A percentile compares a stretch with the other conserved stretches of the same genome.
phyloP scores from a whole-genome alignment of 108 stramenopile genomes.

The Discostella pseudostelligera region DNA sequence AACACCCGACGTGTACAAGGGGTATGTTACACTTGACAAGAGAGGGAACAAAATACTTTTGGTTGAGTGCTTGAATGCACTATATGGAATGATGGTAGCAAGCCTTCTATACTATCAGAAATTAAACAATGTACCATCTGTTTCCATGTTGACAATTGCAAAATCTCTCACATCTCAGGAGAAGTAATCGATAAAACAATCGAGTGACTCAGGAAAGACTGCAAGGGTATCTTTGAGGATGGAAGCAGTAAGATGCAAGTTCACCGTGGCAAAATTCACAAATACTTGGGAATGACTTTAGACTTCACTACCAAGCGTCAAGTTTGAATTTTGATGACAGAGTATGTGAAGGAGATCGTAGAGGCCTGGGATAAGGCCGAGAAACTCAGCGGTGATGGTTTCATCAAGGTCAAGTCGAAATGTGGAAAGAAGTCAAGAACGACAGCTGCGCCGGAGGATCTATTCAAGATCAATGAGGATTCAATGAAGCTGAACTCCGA shows the following conservation, averaged over 20 bases:
- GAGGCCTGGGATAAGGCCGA: not conserved
- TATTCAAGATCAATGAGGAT: slow-evolving; percentile 1
- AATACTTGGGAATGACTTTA: too few species aligned
- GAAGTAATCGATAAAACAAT: not conserved
- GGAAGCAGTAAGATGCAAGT: slow-evolving; percentile 1
- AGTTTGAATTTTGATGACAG: not conserved
- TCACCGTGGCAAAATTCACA: not conserved
- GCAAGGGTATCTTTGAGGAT: slow-evolving; percentile 1
- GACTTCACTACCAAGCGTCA: too few species aligned
- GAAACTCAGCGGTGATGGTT: slow-evolving; percentile 3
- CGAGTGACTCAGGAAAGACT: too few species aligned
- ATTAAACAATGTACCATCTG: not conserved
- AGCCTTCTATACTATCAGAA: slow-evolving; percentile 4
- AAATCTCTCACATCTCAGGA: too few species aligned
- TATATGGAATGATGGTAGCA: not conserved
- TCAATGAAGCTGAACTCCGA: not conserved
- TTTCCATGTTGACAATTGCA: too few species aligned
- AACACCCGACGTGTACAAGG: not conserved
- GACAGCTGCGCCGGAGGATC: not conserved
- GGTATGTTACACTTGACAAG: not conserved
- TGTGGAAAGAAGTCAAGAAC: not conserved
- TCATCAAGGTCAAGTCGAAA: not conserved
- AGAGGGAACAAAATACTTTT: not conserved
- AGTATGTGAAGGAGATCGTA: not conserved
- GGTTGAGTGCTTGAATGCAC: not conserved